Evolutionary conservation across 1,284 basidiomycete species (phyloP).

Genomic region (Naganishia sp.): DNA sequence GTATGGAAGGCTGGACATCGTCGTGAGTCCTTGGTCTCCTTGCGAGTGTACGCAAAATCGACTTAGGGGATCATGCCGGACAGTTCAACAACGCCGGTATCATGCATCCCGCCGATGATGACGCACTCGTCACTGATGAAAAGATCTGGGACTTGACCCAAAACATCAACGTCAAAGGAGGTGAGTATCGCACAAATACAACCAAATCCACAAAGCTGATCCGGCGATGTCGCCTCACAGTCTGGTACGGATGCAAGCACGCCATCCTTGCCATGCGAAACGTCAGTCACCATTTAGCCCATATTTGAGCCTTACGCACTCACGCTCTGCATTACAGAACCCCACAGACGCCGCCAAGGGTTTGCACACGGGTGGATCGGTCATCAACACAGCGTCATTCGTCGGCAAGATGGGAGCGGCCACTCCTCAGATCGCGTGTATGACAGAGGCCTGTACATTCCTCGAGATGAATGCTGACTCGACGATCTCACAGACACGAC

Average conservation of each 20-base stretch:
- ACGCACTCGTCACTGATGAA: constrained; percentile 93
- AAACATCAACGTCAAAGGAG: constrained; percentile 90
- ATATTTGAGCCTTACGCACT: background rate
- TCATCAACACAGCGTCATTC: constrained; percentile 95
- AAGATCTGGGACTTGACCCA: constrained; percentile 93
- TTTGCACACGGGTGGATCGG: constrained; percentile 79
- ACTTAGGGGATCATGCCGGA: background rate
- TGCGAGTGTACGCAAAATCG: background rate
- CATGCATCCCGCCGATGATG: constrained; percentile 92
- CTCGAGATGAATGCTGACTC: background rate
- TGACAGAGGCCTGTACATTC: constrained; percentile 46
- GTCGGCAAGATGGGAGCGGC: constrained; percentile 91
- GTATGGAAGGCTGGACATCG: constrained; percentile 87
- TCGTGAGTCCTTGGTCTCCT: constrained; percentile 61
- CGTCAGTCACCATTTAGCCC: constrained; percentile 37
- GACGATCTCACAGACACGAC: constrained; percentile 51
- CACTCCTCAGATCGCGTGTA: constrained; percentile 92
- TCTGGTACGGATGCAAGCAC: constrained; percentile 98
- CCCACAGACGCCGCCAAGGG: constrained; percentile 76
- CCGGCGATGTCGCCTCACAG: constrained; percentile 47
- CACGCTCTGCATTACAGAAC: constrained; percentile 59
- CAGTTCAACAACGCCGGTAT: constrained; percentile 92
- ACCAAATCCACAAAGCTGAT: background rate
- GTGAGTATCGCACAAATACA: background rate
- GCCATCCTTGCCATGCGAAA: constrained; percentile 90